phyloP scores from a whole-genome alignment of 73 alveolate species.

The Symbiodinium natans region DNA sequence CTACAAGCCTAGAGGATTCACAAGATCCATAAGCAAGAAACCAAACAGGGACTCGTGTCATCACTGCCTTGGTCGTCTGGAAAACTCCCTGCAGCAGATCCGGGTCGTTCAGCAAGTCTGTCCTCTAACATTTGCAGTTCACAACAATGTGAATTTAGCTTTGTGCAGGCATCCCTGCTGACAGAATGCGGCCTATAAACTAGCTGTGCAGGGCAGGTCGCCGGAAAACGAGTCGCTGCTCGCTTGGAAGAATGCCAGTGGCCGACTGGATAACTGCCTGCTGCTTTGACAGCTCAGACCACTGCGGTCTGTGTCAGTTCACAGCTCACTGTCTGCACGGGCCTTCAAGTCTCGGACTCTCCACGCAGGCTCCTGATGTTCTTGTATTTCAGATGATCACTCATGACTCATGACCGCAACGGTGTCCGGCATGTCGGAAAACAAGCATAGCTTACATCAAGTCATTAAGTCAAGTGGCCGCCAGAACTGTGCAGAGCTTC shows the following conservation, averaged over 20 bases:
- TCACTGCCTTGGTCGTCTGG: too few species aligned
- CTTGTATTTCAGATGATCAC: too few species aligned
- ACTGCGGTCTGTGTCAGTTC: background rate
- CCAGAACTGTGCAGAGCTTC: constrained; percentile 54
- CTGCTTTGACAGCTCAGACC: too few species aligned
- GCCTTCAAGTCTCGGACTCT: constrained; percentile 19
- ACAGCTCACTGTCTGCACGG: background rate
- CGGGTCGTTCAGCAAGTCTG: constrained; percentile 22
- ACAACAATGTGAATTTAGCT: too few species aligned
- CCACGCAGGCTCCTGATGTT: constrained; percentile 5
- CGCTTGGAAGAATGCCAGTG: constrained; percentile 4
- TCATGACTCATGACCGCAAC: too few species aligned
- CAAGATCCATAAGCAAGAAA: too few species aligned
- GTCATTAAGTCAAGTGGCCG: constrained; percentile 4
- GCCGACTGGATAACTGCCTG: constrained; percentile 47
- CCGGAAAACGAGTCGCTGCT: constrained; percentile 50
- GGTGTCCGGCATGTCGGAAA: too few species aligned
- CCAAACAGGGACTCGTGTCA: too few species aligned
- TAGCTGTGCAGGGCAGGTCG: background rate
- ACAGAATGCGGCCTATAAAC: too few species aligned
- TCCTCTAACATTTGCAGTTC: background rate
- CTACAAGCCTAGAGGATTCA: too few species aligned
- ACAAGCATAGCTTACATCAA: background rate
- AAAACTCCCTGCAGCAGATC: constrained; percentile 24
- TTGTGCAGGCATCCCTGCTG: too few species aligned